Conservation (phyloP, 2,329 filamentous ascomycete species). For the Chaetomiaceae sp. region DNA sequence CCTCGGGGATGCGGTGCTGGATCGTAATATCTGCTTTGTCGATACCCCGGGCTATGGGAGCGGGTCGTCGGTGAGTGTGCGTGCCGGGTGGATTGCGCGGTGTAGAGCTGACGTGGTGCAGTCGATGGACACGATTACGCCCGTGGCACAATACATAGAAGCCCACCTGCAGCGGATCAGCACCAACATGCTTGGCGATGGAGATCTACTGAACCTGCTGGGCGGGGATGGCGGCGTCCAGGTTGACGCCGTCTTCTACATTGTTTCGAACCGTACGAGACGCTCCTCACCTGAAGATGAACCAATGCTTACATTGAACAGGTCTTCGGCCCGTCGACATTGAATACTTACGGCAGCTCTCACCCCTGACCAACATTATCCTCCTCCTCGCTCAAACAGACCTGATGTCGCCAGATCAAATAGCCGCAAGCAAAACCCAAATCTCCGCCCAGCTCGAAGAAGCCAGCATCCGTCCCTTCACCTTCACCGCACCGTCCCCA, state of each 20-base stretch:
- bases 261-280: constrained; percentile 63
- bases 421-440: constrained; percentile 53
- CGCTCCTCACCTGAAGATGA: neutral
- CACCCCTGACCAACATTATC: constrained; percentile 73
- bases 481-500: constrained; percentile 43
- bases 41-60: constrained; percentile 66
- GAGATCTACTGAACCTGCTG: constrained; percentile 69
- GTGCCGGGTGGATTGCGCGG: neutral
- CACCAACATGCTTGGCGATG: constrained; percentile 60
- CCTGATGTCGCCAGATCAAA: constrained; percentile 51
- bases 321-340: constrained; percentile 59
- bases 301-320: constrained; percentile 30
- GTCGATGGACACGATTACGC: constrained; percentile 52
- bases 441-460: constrained; percentile 51
- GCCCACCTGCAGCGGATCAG: constrained; percentile 58
- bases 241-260: constrained; percentile 79
- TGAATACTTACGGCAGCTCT: constrained; percentile 63
- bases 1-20: constrained; percentile 68
- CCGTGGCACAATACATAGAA: constrained; percentile 66
- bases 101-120: constrained; percentile 22
- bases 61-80: constrained; percentile 44
- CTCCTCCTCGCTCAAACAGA: constrained; percentile 77
- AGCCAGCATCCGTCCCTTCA: constrained; percentile 58
- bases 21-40: constrained; percentile 90
- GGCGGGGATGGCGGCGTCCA: constrained; percentile 77